A percentile compares a stretch with the other conserved stretches of the same genome.
These are phyloP conservation scores for Zasmidium citrigriseum DNA, from an alignment of 2,329 filamentous ascomycete species.

Conservation along the genomic window DNA sequence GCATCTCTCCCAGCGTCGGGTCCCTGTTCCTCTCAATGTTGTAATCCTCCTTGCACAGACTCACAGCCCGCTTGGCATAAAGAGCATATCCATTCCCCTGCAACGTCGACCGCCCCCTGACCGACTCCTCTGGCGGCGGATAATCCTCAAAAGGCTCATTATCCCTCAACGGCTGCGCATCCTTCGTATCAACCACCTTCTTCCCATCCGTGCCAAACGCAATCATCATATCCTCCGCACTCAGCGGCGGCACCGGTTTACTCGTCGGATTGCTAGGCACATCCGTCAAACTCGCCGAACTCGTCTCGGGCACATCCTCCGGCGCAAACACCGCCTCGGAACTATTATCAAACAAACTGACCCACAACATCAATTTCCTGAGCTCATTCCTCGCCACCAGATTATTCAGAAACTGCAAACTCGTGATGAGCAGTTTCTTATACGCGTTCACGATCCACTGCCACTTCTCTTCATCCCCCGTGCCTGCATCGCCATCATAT, in stretches of 20 bases:
- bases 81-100: constrained; percentile 34
- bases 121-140: constrained; percentile 23
- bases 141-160: constrained; percentile 23
- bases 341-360: constrained; percentile 59
- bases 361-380: constrained; percentile 65
- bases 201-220: constrained; percentile 31
- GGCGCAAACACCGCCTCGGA: constrained; percentile 35
- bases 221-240: constrained; percentile 29
- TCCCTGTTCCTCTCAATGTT: constrained; percentile 26
- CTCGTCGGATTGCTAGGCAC: constrained; percentile 30
- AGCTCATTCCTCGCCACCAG: constrained; percentile 67
- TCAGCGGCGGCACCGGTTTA: constrained; percentile 29
- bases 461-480: constrained; percentile 64
- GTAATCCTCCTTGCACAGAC: constrained; percentile 27
- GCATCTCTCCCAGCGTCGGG: constrained; percentile 30
- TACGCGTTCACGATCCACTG: constrained; percentile 66
- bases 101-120: constrained; percentile 12
- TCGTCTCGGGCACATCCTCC: constrained; percentile 30
- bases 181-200: constrained; percentile 19
- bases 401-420: constrained; percentile 67
- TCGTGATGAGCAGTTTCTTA: constrained; percentile 66
- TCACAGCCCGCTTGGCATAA: constrained; percentile 26
- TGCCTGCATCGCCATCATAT: constrained; percentile 64
- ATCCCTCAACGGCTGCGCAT: constrained; percentile 26
- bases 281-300: constrained; percentile 28